phyloP scores from a whole-genome alignment of 495 filamentous ascomycete genomes.

The Melanomma pulvis-pyrius region DNA sequence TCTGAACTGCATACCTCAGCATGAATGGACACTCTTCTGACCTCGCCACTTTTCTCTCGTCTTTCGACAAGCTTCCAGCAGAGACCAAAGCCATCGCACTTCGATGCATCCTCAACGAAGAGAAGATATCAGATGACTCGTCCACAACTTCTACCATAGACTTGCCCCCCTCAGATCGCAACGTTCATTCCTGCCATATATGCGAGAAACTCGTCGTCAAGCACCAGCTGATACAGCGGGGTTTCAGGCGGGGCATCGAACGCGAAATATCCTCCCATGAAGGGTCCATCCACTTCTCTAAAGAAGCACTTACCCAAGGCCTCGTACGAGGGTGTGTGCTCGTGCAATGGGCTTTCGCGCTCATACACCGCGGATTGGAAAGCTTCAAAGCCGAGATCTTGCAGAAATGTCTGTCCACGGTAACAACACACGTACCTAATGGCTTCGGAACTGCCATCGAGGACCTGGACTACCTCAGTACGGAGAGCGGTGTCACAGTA shows the following conservation, averaged over 20 bases:
- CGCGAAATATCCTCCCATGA: background rate
- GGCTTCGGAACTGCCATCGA: background rate
- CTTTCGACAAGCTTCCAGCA: background rate
- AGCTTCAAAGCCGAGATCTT: slow-evolving; percentile 1
- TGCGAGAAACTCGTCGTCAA: background rate
- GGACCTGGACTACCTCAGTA: slow-evolving; percentile 7
- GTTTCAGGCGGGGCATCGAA: background rate
- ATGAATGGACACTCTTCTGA: background rate
- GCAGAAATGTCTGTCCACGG: background rate
- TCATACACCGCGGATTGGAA: background rate
- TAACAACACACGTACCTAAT: background rate
- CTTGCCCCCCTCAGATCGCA: background rate
- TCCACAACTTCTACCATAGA: background rate
- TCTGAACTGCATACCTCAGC: background rate
- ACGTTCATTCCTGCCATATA: background rate
- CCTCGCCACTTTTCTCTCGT: background rate
- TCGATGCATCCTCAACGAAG: background rate
- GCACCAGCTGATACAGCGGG: background rate
- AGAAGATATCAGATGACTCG: background rate
- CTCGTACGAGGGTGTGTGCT: background rate
- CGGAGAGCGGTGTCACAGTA: background rate
- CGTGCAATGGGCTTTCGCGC: slow-evolving; percentile 2
- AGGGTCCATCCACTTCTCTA: background rate
- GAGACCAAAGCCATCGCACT: background rate
- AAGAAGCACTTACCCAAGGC: background rate